Percentiles rank a stretch among this genome's conserved stretches.
phyloP scores from a whole-genome alignment of 1,284 basidiomycete genomes.

The Pascua sp. region DNA sequence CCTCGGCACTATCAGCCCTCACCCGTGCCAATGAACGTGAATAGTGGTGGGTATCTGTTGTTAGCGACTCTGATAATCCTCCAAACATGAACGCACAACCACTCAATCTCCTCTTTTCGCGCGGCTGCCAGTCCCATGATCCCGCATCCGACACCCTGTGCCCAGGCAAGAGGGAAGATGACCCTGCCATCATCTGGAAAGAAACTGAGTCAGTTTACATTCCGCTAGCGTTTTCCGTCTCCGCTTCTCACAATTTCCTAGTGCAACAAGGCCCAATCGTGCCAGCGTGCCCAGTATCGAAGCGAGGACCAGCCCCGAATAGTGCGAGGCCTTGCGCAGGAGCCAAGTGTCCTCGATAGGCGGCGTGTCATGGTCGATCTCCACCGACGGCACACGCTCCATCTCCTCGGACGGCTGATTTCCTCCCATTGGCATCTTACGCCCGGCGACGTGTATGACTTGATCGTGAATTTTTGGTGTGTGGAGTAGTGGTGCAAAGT shows the following conservation, averaged over 20 bases:
- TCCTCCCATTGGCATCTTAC: too few species aligned
- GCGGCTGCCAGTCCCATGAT: conserved; percentile 79
- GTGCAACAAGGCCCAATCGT: conserved; percentile 67
- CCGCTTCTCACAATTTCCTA: conserved; percentile 51
- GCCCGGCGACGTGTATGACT: too few species aligned
- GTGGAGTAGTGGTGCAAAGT: too few species aligned
- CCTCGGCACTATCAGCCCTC: conserved; percentile 15
- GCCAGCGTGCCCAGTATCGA: conserved; percentile 75
- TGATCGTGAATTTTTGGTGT: too few species aligned
- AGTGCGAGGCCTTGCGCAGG: conserved; percentile 34
- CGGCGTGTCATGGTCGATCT: conserved; percentile 6
- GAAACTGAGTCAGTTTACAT: neutral
- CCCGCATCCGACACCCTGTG: conserved; percentile 83
- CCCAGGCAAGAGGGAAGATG: conserved; percentile 81
- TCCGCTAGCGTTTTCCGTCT: too few species aligned
- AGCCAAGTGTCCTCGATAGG: conserved; percentile 22
- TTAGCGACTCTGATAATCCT: too few species aligned
- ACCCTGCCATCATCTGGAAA: conserved; percentile 57
- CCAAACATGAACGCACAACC: conserved; percentile 63
- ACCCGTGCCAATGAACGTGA: conserved; percentile 85
- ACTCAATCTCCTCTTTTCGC: conserved; percentile 65
- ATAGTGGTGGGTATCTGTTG: conserved; percentile 75
- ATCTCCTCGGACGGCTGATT: too few species aligned
- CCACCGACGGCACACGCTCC: too few species aligned
- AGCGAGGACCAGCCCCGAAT: conserved; percentile 66